These are phyloP conservation scores for Malassezia vespertilionis DNA, from an alignment of 1,284 basidiomycete genomes.

Conservation along the genomic window DNA sequence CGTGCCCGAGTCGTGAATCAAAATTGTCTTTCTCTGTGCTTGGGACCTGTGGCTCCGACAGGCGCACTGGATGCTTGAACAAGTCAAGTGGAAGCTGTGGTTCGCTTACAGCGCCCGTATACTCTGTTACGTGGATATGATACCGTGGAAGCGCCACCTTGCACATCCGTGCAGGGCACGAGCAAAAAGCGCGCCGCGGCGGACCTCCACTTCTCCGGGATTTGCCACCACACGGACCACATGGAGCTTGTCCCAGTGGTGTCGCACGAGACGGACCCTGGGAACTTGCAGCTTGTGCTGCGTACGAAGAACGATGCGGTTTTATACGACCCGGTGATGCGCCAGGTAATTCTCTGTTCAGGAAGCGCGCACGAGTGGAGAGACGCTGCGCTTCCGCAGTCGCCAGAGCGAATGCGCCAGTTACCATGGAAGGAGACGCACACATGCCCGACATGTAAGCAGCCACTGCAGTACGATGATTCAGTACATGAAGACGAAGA, in stretches of 20 bases:
- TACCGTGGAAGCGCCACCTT: conserved; percentile 1
- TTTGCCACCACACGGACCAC: background rate
- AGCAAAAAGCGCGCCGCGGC: background rate
- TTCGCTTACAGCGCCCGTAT: background rate
- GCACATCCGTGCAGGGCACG: background rate
- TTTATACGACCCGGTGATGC: conserved; percentile 24
- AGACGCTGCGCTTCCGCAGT: background rate
- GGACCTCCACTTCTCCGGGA: conserved; percentile 12
- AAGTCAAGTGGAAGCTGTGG: no score
- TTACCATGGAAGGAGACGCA: background rate
- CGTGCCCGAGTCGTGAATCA: conserved; percentile 4
- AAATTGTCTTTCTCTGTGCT: background rate
- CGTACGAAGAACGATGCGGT: conserved; percentile 30
- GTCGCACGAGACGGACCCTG: conserved; percentile 6
- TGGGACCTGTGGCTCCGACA: no score
- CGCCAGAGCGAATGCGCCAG: no score
- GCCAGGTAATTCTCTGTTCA: conserved; percentile 24
- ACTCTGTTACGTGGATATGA: conserved; percentile 12
- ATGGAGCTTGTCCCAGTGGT: conserved; percentile 24
- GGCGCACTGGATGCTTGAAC: no score
- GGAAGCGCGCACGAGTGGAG: background rate
- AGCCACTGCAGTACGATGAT: background rate
- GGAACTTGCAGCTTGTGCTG: conserved; percentile 31
- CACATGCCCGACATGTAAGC: background rate
- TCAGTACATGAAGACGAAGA: conserved; percentile 3